phyloP scores from a whole-genome alignment of 306 rosid species.

The Prunus campanulata region DNA sequence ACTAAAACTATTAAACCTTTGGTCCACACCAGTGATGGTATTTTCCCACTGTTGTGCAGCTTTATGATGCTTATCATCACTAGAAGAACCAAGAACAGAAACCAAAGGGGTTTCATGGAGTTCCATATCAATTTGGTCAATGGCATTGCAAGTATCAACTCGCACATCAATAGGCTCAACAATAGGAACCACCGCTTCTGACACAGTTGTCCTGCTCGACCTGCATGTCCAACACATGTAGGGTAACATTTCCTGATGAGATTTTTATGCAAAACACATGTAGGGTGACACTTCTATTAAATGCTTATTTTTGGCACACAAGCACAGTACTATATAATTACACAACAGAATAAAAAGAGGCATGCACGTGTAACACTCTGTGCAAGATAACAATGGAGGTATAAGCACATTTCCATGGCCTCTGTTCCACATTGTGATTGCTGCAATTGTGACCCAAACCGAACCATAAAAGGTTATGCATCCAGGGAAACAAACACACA shows the following conservation, averaged over 20 bases:
- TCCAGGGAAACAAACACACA: conserved; percentile 3
- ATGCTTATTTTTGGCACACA: conserved; percentile 13
- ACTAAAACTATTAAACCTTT: conserved; percentile 84
- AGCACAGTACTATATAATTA: conserved; percentile 4
- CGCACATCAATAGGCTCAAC: conserved; percentile 42
- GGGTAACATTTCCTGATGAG: conserved; percentile 14
- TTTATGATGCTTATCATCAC: conserved; percentile 59
- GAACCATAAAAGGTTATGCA: conserved; percentile 7
- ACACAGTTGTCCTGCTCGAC: conserved; percentile 88
- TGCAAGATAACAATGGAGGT: neutral
- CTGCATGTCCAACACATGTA: conserved; percentile 44
- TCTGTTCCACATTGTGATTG: conserved; percentile 20
- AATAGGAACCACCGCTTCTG: conserved; percentile 72
- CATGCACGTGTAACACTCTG: neutral
- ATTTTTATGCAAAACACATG: conserved; percentile 17
- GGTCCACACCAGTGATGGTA: conserved; percentile 92
- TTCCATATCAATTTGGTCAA: conserved; percentile 39
- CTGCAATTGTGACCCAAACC: conserved; percentile 12
- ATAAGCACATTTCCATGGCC: conserved; percentile 2
- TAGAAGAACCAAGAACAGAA: conserved; percentile 39
- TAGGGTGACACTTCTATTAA: conserved; percentile 7
- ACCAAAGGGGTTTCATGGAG: conserved; percentile 39
- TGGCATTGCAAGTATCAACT: conserved; percentile 33
- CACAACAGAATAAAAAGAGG: conserved; percentile 11
- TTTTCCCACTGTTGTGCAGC: conserved; percentile 97